Base-by-base conservation (phyloP, 345 rosid genomes). In the Eucalyptus regnans region DNA sequence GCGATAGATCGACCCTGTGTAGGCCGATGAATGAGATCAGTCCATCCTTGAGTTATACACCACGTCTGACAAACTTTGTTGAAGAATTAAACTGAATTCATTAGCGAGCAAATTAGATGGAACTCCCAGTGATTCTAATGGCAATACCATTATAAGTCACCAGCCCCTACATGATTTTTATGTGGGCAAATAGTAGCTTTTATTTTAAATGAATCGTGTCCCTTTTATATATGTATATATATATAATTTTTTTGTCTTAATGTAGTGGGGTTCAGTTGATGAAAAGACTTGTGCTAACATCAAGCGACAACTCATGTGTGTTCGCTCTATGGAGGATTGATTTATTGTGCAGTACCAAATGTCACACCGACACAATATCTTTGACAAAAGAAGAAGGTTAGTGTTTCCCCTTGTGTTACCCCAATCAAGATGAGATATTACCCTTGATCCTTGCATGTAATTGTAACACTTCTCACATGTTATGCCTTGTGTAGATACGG, bases 111-210 rank as follows among this genome's bases (percentile, higher is more conserved):
- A 16, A n/a, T 66, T 15, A 31, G 43, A 66, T 66, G 43, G 11
- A 66, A 66, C 43, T n/a, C 18, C 37, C 2, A 6, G 33, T 0
- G 1, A n/a, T 9, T n/a, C n/a, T 64, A 64, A 0, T 22, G 60
- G 76, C 37, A 1, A 64, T n/a, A 3, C 37, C 37, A 14, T n/a
- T 64, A 64, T 64, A 64, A 64, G 4, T 4, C 76, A 64, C 76
- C 2, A 7, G 5, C 1, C 41, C 20, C 1, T 64, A 64, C 20
- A n/a, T n/a, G 76, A n/a, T n/a, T 64, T 64, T 64, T 64, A 64
- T n/a, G n/a, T n/a, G 33, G 76, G 43, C 79, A 15, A 68, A 31
- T 31, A 33, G 80, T 17, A 33, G 5, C 12, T 68, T 68, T 16
- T 68, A 31, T 31, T 16, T 66, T 16, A 68, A 31, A 31, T 68